Evolutionary conservation across 352 stramenopile species (phyloP).

Genomic region (Pythium aphanidermatum): DNA sequence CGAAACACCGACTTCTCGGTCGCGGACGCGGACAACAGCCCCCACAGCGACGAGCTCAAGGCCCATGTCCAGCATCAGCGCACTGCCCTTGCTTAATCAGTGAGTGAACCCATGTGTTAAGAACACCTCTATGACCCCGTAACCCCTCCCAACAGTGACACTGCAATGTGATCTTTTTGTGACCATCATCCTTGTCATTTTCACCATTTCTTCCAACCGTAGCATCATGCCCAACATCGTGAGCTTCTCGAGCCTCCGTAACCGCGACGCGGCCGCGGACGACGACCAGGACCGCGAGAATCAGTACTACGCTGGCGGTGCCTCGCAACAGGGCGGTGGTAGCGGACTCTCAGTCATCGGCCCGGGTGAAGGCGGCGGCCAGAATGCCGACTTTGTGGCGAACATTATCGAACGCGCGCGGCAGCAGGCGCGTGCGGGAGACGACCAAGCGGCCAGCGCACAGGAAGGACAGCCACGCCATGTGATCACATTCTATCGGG

Average conservation of each 20-base stretch:
- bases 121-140: too few species aligned
- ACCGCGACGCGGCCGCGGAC: conserved; percentile 25
- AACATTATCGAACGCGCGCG: conserved; percentile 84
- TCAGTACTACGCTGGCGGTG: conserved; percentile 69
- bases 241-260: conserved; percentile 63
- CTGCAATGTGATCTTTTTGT: too few species aligned
- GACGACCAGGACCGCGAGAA: conserved; percentile 28
- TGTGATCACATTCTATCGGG: conserved; percentile 81
- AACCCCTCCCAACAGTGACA: conserved; percentile 1
- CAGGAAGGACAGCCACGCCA: conserved; percentile 28
- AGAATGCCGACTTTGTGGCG: conserved; percentile 46
- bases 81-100: conserved; percentile 58
- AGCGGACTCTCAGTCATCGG: conserved; percentile 73
- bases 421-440: conserved; percentile 42
- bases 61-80: conserved; percentile 56
- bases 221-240: conserved; percentile 75
- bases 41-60: conserved; percentile 43
- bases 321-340: conserved; percentile 59
- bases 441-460: conserved; percentile 12
- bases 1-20: conserved; percentile 67
- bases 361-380: conserved; percentile 25
- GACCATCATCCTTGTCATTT: background rate
- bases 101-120: too few species aligned
- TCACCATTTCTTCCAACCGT: background rate
- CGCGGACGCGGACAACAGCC: conserved; percentile 37